Percentiles rank a stretch among this genome's conserved stretches.
phyloP scores from a whole-genome alignment of 768 basidiomycete genomes.

The Gyrodon lividus region DNA sequence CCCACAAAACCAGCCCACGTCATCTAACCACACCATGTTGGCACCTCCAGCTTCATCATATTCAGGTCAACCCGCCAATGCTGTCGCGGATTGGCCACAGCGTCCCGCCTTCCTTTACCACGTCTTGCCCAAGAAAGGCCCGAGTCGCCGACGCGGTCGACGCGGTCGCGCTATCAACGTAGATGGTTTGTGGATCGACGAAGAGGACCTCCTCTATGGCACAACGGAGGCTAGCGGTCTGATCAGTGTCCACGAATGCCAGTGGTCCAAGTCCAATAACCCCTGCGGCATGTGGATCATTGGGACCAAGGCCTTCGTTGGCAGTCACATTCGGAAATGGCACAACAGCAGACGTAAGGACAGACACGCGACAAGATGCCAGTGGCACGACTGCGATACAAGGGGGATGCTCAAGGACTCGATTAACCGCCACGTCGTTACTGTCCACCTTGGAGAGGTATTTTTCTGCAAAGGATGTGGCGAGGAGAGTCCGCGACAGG shows the following conservation, averaged over 20 bases:
- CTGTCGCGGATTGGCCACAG: too few relatives aligned
- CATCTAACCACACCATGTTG: too few relatives aligned
- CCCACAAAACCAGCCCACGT: too few relatives aligned
- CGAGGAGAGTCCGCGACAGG: slow-evolving; percentile 1
- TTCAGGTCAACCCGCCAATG: too few relatives aligned
- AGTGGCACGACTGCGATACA: not conserved
- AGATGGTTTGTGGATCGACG: slow-evolving; percentile 7
- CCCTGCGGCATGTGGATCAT: slow-evolving; percentile 14
- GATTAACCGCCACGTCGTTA: slow-evolving; percentile 9
- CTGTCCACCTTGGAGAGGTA: slow-evolving; percentile 2
- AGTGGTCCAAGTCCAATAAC: not conserved
- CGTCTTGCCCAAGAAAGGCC: not conserved
- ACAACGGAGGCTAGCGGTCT: not conserved
- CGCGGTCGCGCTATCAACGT: not conserved
- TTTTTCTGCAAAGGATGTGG: slow-evolving; percentile 8
- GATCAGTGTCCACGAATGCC: slow-evolving; percentile 10
- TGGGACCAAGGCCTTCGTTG: slow-evolving; percentile 1
- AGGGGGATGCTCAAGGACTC: slow-evolving; percentile 5
- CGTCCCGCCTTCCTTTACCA: too few relatives aligned
- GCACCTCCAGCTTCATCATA: too few relatives aligned
- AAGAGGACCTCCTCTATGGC: not conserved
- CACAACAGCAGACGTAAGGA: not conserved
- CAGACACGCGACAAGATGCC: not conserved
- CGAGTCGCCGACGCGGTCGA: not conserved
- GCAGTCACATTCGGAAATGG: slow-evolving; percentile 11